Conservation (phyloP, 108 stramenopile species). For the Skeletonema tropicum region DNA sequence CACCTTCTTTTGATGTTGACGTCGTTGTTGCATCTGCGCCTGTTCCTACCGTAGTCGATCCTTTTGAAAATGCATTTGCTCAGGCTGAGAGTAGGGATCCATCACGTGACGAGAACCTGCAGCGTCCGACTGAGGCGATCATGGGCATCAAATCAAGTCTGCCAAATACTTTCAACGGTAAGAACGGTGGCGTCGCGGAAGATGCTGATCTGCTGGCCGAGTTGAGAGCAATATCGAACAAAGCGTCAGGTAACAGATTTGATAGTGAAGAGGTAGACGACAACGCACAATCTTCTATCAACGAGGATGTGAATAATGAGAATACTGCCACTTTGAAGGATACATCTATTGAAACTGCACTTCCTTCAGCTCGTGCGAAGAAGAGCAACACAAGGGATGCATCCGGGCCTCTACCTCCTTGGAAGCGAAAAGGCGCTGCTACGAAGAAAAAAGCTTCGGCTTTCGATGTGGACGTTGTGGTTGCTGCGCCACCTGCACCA, state of each 20-base stretch:
- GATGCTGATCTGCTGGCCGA: slow-evolving; percentile 61
- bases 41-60: neutral
- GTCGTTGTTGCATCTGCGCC: slow-evolving; percentile 1
- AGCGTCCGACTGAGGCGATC: neutral
- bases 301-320: neutral
- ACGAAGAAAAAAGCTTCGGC: neutral
- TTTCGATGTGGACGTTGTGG: slow-evolving; percentile 16
- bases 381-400: neutral
- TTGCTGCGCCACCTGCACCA: slow-evolving; percentile 2
- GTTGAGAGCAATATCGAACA: slow-evolving; percentile 58
- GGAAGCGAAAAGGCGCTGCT: slow-evolving; percentile 18
- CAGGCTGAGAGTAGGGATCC: neutral
- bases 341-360: neutral
- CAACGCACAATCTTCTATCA: neutral
- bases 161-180: slow-evolving; percentile 33
- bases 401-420: slow-evolving; percentile 10
- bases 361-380: neutral
- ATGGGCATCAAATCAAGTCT: neutral
- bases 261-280: slow-evolving; percentile 11
- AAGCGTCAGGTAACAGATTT: slow-evolving; percentile 47
- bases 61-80: neutral
- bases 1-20: neutral
- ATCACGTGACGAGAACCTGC: neutral
- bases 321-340: neutral
- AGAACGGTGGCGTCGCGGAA: slow-evolving; percentile 78